Conservation (phyloP, 2,329 filamentous ascomycete genomes). For the Claviceps capensis region DNA sequence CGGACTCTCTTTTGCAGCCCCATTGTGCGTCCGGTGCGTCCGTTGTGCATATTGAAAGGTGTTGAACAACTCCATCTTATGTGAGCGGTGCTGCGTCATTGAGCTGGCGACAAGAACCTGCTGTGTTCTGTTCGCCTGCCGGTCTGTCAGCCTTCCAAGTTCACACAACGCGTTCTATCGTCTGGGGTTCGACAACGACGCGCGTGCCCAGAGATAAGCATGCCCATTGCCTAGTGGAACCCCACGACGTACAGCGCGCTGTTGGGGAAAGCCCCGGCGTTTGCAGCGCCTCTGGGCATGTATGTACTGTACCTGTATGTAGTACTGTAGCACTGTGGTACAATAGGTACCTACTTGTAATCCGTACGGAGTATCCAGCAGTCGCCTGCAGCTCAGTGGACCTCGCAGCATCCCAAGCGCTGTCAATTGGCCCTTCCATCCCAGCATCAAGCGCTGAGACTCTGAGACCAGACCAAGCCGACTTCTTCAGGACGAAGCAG, state of each 20-base stretch:
- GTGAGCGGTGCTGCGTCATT: background rate
- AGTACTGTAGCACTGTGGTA: no score
- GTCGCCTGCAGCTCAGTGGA: no score
- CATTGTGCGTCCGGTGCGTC: no score
- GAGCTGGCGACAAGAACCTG: background rate
- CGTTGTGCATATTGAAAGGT: no score
- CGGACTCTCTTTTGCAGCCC: no score
- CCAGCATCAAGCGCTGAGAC: background rate
- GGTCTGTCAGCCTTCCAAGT: background rate
- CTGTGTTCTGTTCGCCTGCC: background rate
- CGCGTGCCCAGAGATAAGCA: background rate
- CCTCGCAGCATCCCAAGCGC: no score
- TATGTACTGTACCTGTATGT: no score
- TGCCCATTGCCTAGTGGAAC: slow-evolving; percentile 1
- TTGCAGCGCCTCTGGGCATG: no score
- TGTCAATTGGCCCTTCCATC: no score
- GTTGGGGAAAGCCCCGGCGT: slow-evolving; percentile 1
- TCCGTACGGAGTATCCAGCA: no score
- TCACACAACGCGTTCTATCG: background rate
- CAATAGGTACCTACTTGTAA: no score
- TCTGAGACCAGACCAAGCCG: no score
- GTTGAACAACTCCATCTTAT: background rate
- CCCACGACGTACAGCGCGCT: slow-evolving; percentile 5
- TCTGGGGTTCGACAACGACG: background rate
- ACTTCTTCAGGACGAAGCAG: background rate